Conservation (phyloP, 306 rosid genomes). For the Herpetospermum pedunculosum region DNA sequence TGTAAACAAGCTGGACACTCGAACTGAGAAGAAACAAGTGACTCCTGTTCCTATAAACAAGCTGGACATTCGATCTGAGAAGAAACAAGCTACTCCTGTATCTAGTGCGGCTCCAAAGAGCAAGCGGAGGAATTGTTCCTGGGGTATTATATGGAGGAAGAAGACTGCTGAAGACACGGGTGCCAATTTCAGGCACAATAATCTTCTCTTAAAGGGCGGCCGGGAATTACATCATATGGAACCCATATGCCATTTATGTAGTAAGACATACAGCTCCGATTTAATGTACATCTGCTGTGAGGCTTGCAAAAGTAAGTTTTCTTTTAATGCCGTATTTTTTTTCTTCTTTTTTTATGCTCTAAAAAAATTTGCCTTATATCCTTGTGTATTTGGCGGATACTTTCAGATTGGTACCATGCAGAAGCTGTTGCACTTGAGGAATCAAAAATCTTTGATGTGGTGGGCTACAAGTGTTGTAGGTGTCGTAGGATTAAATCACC, state of each 20-base stretch:
- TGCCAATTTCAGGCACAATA: constrained; percentile 44
- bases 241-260: constrained; percentile 71
- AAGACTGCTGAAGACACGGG: constrained; percentile 37
- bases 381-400: not conserved
- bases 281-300: constrained; percentile 78
- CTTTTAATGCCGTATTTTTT: not conserved
- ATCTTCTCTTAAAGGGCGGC: constrained; percentile 59
- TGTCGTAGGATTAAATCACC: constrained; percentile 95
- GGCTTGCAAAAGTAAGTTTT: constrained; percentile 59
- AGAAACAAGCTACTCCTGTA: constrained; percentile 32
- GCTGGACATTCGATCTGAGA: constrained; percentile 15
- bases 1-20: constrained; percentile 25
- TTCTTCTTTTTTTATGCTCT: not conserved
- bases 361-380: not conserved
- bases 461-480: constrained; percentile 85
- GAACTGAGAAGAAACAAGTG: constrained; percentile 26
- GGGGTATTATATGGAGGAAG: constrained; percentile 92
- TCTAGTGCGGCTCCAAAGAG: constrained; percentile 29
- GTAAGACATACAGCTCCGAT: constrained; percentile 54
- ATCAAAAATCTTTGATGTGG: constrained; percentile 47
- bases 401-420: constrained; percentile 95
- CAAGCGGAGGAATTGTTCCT: constrained; percentile 37
- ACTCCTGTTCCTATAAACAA: constrained; percentile 28
- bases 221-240: constrained; percentile 19
- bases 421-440: constrained; percentile 86